Conservation (phyloP, 2,329 filamentous ascomycete species). For the Aschersonia sp. region DNA sequence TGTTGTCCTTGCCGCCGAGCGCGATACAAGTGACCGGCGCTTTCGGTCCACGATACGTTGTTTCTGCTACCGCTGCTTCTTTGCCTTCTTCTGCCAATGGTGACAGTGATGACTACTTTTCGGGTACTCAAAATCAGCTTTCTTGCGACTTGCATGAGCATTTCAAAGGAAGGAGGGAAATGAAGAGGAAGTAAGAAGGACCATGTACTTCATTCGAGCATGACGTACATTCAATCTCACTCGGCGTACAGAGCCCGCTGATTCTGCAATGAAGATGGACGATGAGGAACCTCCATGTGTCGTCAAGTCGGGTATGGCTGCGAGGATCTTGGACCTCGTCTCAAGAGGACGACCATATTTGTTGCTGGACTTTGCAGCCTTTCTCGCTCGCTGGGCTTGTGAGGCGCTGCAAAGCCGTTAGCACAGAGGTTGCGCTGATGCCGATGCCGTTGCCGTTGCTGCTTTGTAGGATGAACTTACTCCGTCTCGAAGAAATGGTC, state of each 20-base stretch:
- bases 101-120: too few relatives aligned
- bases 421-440: not conserved
- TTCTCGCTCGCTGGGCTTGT: slow-evolving; percentile 37
- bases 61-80: slow-evolving; percentile 13
- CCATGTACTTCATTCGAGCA: too few relatives aligned
- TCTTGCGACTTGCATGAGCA: too few relatives aligned
- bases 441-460: not conserved
- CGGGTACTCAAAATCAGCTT: too few relatives aligned
- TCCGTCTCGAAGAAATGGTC: slow-evolving; percentile 89
- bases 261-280: slow-evolving; percentile 69
- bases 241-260: slow-evolving; percentile 63
- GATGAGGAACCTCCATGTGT: slow-evolving; percentile 21
- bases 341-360: slow-evolving; percentile 67
- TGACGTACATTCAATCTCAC: slow-evolving; percentile 23
- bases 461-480: slow-evolving; percentile 31
- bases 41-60: slow-evolving; percentile 54
- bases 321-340: slow-evolving; percentile 76
- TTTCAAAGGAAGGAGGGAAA: too few relatives aligned
- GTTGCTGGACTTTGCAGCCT: slow-evolving; percentile 58
- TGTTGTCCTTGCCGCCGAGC: slow-evolving; percentile 39
- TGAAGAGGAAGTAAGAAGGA: too few relatives aligned
- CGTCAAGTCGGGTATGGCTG: slow-evolving; percentile 52
- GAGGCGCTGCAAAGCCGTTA: slow-evolving; percentile 24
- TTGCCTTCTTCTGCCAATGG: not conserved
- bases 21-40: slow-evolving; percentile 70